These are phyloP conservation scores for Hyaloscypha finlandica DNA, from an alignment of 495 filamentous ascomycete genomes.

Conservation along the genomic window DNA sequence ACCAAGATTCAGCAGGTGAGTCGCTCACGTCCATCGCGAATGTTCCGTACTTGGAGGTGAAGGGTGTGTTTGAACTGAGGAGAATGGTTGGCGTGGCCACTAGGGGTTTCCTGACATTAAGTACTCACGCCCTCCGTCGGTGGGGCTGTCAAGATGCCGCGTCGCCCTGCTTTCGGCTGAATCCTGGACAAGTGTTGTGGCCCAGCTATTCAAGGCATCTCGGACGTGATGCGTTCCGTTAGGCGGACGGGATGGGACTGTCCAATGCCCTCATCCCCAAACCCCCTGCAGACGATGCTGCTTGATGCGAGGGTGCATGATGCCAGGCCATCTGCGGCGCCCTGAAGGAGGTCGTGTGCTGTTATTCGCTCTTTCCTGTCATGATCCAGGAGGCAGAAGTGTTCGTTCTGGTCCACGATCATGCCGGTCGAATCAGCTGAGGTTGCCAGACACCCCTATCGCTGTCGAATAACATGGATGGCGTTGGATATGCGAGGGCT, in stretches of 20 bases:
- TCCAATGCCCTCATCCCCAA: constrained; percentile 4
- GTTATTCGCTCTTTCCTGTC: constrained; percentile 15
- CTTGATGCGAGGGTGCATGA: constrained; percentile 25
- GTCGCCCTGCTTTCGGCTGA: not conserved
- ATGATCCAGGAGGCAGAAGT: constrained; percentile 12
- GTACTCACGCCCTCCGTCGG: too few relatives aligned
- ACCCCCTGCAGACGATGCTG: constrained; percentile 21
- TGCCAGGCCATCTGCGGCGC: constrained; percentile 16
- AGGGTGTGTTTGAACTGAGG: too few relatives aligned
- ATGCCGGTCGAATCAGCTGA: constrained; percentile 6
- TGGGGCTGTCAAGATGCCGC: too few relatives aligned
- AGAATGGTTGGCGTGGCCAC: too few relatives aligned
- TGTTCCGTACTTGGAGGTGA: too few relatives aligned
- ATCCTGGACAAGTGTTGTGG: too few relatives aligned
- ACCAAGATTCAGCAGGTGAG: too few relatives aligned
- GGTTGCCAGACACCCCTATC: constrained; percentile 9
- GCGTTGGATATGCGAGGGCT: too few relatives aligned
- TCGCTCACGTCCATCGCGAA: too few relatives aligned
- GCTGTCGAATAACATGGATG: not conserved
- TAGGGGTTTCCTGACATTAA: too few relatives aligned
- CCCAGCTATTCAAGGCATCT: too few relatives aligned
- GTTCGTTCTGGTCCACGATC: not conserved
- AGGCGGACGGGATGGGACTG: constrained; percentile 16
- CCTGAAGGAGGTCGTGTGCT: constrained; percentile 18
- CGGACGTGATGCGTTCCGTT: constrained; percentile 21